Evolutionary conservation across 2,329 filamentous ascomycete genomes (phyloP).

Genomic region (Cucurbitaria berberidis): DNA sequence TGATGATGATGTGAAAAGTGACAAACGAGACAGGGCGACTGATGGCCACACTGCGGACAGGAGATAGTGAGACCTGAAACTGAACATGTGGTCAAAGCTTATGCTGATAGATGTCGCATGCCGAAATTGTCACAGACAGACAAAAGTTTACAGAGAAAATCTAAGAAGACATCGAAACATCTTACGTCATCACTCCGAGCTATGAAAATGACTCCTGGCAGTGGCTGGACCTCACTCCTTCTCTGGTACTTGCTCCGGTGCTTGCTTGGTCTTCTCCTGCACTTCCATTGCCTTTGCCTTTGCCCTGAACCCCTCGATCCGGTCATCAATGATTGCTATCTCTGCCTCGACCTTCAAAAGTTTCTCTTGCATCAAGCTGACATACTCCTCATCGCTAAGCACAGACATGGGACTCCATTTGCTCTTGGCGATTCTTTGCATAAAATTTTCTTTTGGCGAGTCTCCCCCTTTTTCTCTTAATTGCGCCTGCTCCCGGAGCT

Average conservation of each 20-base stretch:
- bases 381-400: slow-evolving; percentile 76
- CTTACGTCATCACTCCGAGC: neutral
- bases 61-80: neutral
- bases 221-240: neutral
- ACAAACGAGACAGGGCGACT: neutral
- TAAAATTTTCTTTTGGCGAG: slow-evolving; percentile 50
- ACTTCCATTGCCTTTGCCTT: slow-evolving; percentile 29
- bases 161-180: neutral
- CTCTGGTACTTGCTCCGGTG: neutral
- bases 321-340: slow-evolving; percentile 79
- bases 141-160: neutral
- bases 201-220: neutral
- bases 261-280: slow-evolving; percentile 13
- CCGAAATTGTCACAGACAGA: neutral
- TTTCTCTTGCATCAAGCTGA: slow-evolving; percentile 72
- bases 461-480: slow-evolving; percentile 25
- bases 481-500: slow-evolving; percentile 44
- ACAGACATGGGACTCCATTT: slow-evolving; percentile 75
- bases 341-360: slow-evolving; percentile 74
- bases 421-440: slow-evolving; percentile 62
- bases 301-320: slow-evolving; percentile 62
- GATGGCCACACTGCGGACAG: neutral
- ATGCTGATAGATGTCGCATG: neutral
- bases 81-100: neutral
- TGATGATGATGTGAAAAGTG: neutral